A percentile compares a stretch with the other conserved stretches of the same genome.
Evolutionary conservation across 2,329 filamentous ascomycete species (phyloP).

Genomic region (Graphilbum sp.): DNA sequence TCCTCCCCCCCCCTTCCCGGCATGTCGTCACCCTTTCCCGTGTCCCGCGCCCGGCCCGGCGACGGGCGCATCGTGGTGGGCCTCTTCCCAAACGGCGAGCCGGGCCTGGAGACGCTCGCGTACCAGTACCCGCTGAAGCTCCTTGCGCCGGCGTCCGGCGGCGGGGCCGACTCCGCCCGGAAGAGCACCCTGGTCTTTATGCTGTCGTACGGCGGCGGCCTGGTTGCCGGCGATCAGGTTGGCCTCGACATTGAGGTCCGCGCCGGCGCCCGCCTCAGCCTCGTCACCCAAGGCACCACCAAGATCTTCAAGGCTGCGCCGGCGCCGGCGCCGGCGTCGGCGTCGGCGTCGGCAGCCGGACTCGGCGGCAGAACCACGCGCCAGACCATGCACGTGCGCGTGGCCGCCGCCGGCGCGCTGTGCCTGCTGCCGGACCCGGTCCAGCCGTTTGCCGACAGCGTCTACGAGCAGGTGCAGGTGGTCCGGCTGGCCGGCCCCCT

Average conservation of each 20-base stretch:
- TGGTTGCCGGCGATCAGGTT: conserved; percentile 77
- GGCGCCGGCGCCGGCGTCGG: conserved; percentile 15
- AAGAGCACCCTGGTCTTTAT: conserved; percentile 70
- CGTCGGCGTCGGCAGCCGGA: too few species aligned
- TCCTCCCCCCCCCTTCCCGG: too few species aligned
- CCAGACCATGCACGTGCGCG: conserved; percentile 35
- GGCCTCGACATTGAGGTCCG: conserved; percentile 54
- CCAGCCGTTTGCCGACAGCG: conserved; percentile 72
- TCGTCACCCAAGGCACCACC: conserved; percentile 66
- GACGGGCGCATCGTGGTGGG: conserved; percentile 62
- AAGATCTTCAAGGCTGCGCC: conserved; percentile 73
- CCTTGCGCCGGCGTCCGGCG: conserved; percentile 46
- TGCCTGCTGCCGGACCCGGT: conserved; percentile 78
- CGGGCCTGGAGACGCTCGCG: conserved; percentile 55
- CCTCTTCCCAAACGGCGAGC: conserved; percentile 53
- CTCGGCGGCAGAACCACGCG: too few species aligned
- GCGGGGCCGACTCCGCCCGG: conserved; percentile 15
- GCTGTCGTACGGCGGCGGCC: conserved; percentile 83
- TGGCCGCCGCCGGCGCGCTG: conserved; percentile 35
- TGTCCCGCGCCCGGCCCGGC: conserved; percentile 57
- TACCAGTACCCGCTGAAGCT: conserved; percentile 95
- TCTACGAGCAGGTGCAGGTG: conserved; percentile 70
- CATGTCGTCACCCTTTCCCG: conserved; percentile 58
- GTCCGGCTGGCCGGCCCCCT: conserved; percentile 37
- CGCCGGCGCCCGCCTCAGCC: conserved; percentile 45